phyloP scores from a whole-genome alignment of 352 stramenopile species.

The Phytophthora hybrid region DNA sequence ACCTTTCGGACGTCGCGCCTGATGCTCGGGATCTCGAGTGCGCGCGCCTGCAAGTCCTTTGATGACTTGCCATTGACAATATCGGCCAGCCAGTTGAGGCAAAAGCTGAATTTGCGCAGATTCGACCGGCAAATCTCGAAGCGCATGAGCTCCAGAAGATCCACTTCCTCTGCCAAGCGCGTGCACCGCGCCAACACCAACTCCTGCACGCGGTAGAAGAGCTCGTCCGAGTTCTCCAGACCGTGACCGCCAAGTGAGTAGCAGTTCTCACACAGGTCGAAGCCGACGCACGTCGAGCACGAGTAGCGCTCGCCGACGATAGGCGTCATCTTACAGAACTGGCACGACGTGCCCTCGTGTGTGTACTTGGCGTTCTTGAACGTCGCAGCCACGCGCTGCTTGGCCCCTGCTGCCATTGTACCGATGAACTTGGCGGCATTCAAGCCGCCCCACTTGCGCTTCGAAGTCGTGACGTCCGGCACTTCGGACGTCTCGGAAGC shows the following conservation, averaged over 20 bases:
- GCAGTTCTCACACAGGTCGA: constrained; percentile 84
- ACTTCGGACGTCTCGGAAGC: constrained; percentile 31
- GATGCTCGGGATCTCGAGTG: constrained; percentile 83
- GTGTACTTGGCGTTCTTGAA: constrained; percentile 74
- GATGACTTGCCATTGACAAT: constrained; percentile 84
- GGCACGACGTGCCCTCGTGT: constrained; percentile 81
- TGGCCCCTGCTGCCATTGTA: constrained; percentile 73
- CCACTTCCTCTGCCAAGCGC: constrained; percentile 66
- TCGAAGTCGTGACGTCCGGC: constrained; percentile 30
- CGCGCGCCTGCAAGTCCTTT: constrained; percentile 74
- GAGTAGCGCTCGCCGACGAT: constrained; percentile 82
- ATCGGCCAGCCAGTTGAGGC: constrained; percentile 85
- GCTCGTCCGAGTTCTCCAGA: constrained; percentile 86
- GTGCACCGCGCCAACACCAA: constrained; percentile 73
- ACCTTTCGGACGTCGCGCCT: constrained; percentile 80
- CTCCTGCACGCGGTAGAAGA: constrained; percentile 86
- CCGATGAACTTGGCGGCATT: constrained; percentile 76
- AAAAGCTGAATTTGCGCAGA: constrained; percentile 87
- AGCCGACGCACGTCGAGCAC: constrained; percentile 82
- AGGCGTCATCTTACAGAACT: constrained; percentile 82
- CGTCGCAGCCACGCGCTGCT: constrained; percentile 74
- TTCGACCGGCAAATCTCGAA: constrained; percentile 91
- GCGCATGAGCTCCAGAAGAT: constrained; percentile 82
- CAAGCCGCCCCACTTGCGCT: constrained; percentile 65
- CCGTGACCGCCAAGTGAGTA: constrained; percentile 86